Conservation (phyloP, 1,284 basidiomycete genomes). For the Irpex lacteus region DNA sequence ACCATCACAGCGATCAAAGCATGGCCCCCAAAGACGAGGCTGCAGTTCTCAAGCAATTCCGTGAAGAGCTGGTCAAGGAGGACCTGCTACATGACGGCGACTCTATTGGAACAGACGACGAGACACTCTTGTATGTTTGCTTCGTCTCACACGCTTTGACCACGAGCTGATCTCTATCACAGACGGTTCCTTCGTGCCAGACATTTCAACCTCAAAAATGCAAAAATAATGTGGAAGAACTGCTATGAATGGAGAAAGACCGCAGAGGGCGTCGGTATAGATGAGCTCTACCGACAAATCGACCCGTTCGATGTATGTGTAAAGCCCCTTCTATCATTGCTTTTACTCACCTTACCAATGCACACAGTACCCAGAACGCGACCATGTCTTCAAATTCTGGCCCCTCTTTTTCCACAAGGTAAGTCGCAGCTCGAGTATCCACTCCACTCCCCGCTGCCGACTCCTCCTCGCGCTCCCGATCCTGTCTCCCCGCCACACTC, state of each 20-base stretch:
- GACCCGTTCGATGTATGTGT: slow-evolving; percentile 57
- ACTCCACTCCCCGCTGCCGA: background rate
- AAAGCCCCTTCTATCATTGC: background rate
- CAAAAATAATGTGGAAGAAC: slow-evolving; percentile 57
- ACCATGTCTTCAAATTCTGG: slow-evolving; percentile 68
- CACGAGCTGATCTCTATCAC: background rate
- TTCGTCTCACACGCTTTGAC: background rate
- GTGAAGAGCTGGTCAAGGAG: slow-evolving; percentile 46
- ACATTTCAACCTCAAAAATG: slow-evolving; percentile 49
- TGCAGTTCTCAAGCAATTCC: slow-evolving; percentile 35
- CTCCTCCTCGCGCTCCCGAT: background rate
- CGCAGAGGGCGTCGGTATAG: slow-evolving; percentile 54
- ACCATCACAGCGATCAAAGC: background rate
- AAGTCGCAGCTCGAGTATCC: slow-evolving; percentile 14
- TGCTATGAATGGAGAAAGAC: slow-evolving; percentile 60
- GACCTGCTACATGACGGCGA: slow-evolving; percentile 56
- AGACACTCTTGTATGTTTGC: slow-evolving; percentile 49
- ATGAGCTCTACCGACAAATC: slow-evolving; percentile 49
- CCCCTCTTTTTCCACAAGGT: slow-evolving; percentile 75
- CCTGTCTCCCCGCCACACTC: background rate
- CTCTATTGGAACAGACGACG: slow-evolving; percentile 64
- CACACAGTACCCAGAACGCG: slow-evolving; percentile 61
- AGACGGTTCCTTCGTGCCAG: slow-evolving; percentile 72
- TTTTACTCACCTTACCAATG: background rate
- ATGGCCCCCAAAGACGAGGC: slow-evolving; percentile 15